A percentile compares a stretch with the other conserved stretches of the same genome.
Evolutionary conservation across 1,284 basidiomycete genomes (phyloP).

Genomic region (Somion occarium): DNA sequence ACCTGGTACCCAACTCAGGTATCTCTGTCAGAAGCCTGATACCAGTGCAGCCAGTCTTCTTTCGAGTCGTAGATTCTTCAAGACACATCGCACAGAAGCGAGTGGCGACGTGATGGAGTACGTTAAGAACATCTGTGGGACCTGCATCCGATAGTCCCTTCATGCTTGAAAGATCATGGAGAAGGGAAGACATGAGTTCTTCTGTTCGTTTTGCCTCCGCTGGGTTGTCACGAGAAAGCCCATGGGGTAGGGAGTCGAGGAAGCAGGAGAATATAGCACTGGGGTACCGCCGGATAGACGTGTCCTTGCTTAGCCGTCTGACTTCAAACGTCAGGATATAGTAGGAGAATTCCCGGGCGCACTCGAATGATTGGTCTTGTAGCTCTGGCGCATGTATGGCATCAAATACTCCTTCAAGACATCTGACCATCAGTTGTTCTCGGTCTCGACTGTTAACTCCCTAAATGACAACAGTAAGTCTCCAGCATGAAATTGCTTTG

Average conservation of each 20-base stretch:
- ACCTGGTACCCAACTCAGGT: conserved; percentile 70
- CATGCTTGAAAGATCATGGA: conserved; percentile 65
- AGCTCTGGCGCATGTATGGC: conserved; percentile 71
- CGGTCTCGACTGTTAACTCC: conserved; percentile 70
- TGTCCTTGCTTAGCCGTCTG: conserved; percentile 49
- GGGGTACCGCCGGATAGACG: conserved; percentile 51
- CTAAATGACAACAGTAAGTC: conserved; percentile 32
- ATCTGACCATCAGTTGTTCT: conserved; percentile 67
- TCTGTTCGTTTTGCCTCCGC: conserved; percentile 59
- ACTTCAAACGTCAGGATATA: conserved; percentile 68
- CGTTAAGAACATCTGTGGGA: conserved; percentile 52
- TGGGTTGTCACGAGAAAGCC: conserved; percentile 60
- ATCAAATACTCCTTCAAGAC: conserved; percentile 79
- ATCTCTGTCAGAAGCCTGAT: conserved; percentile 76
- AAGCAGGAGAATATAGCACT: conserved; percentile 64
- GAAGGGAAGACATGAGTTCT: conserved; percentile 54
- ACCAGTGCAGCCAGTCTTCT: conserved; percentile 83
- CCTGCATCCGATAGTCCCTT: conserved; percentile 41
- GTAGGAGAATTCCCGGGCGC: conserved; percentile 62
- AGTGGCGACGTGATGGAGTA: conserved; percentile 75
- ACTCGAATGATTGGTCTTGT: conserved; percentile 63
- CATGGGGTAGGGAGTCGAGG: conserved; percentile 73
- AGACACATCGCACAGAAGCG: conserved; percentile 83
- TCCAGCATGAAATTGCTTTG: not conserved
- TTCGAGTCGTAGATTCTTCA: conserved; percentile 84